Evolutionary conservation across 305 asterid genomes (phyloP), one percentile per base, ranked within the genome.

Genomic region (Solanum aculeatissimum): DNA sequence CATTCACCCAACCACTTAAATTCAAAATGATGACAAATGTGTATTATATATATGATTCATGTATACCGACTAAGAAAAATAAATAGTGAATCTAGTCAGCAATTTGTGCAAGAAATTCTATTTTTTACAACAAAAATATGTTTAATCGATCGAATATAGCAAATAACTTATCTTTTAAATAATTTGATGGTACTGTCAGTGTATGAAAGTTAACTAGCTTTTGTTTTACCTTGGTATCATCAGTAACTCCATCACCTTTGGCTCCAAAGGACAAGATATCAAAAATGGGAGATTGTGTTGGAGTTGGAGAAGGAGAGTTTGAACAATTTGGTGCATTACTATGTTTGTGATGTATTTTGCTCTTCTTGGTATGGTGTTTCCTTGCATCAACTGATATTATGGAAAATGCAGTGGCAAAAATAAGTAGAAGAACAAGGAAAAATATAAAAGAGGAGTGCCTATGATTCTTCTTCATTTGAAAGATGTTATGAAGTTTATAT

Each of bases 261-360:
- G 98, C 98, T 77, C 98, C 95, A 62, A 91, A 93, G 23, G 92
- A 88, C 27, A 90, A 42, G n/a, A 95, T 82, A 88, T 85, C 87
- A 84, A 92, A 93, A 45, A 81, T 85, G 29, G 55, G 35, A 14
- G 90, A 83, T 9, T 83, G 81, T 35, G 63, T n/a, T 40, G 88
- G 47, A 58, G 84, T 11, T 0, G 89, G 88, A 53, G 85, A 72
- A 23, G 84, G 84, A 85, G 38, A 2, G 16, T 18, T 16, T 14
- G 89, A 53, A 84, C 66, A 58, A 63, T 53, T 19, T 77, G 82
- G 16, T 27, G 82, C 45, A 47, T 25, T 86, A 51, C 42, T 91
- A 35, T 81, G 87, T 84, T 86, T 88, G 35, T 86, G 89, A 11
- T 87, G 91, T 83, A 81, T 81, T 83, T 80, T 89, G 83, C 47